Evolutionary conservation across 768 basidiomycete genomes (phyloP).

Genomic region (Clitopilus passeckerianus): DNA sequence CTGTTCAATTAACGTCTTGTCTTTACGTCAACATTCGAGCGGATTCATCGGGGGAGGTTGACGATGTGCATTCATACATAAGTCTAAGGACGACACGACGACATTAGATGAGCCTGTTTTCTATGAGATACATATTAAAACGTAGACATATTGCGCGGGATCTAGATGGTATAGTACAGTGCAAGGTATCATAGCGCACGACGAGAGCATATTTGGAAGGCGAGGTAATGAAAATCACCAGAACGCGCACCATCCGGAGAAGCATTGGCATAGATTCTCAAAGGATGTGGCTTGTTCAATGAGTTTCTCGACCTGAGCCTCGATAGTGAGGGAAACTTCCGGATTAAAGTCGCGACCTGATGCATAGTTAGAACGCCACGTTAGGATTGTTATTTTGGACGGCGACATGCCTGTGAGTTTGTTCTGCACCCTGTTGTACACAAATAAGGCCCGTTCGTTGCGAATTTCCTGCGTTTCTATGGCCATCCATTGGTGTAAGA

Average conservation of each 20-base stretch:
- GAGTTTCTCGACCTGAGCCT: slow-evolving; percentile 85
- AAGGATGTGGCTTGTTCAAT: slow-evolving; percentile 91
- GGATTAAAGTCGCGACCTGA: slow-evolving; percentile 93
- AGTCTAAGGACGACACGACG: no score
- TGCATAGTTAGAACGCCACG: background rate
- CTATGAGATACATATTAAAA: background rate
- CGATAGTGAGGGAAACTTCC: slow-evolving; percentile 65
- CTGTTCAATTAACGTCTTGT: no score
- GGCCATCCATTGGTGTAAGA: slow-evolving; percentile 36
- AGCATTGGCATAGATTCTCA: slow-evolving; percentile 95
- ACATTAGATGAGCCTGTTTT: background rate
- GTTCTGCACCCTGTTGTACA: slow-evolving; percentile 92
- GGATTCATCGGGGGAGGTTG: no score
- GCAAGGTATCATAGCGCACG: background rate
- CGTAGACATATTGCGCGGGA: background rate
- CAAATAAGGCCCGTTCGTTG: slow-evolving; percentile 85
- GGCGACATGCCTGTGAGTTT: slow-evolving; percentile 80
- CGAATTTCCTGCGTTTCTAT: slow-evolving; percentile 78
- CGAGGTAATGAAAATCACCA: slow-evolving; percentile 39
- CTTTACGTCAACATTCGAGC: no score
- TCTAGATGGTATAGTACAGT: background rate
- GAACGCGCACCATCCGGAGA: slow-evolving; percentile 93
- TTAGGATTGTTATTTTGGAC: background rate
- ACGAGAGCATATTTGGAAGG: background rate
- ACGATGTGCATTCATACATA: no score